Base-by-base conservation (phyloP, 169 alveolate genomes). In the Eimeria acervulina region DNA sequence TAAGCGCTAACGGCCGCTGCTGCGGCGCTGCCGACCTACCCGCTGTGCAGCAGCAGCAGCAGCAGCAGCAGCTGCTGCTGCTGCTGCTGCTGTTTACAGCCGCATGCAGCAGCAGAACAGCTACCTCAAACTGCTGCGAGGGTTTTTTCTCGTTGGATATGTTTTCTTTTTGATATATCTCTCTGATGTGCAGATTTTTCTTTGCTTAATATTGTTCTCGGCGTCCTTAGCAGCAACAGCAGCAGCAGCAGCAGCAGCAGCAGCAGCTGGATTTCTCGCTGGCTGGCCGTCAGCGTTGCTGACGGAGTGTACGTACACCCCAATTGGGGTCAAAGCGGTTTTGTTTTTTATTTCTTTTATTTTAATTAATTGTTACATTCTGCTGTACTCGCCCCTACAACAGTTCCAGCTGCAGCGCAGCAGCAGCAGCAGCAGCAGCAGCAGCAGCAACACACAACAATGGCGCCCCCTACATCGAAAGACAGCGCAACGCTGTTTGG, bases 31-130 rank as follows among this genome's bases (percentile, higher is more conserved):
- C 66, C 66, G 66, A 52, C 66, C 66, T 52, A 19, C 66, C 26
- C 66, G 10, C 19, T 19, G 19, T 10, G 26, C 66, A 52, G 66
- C 66, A 52, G 66, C 66, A 52, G 66, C 66, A 52, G 66, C 66
- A 52, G 66, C 66, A 52, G 66, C 66, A 52, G 66, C 66, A 52
- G 66, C 66, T 52, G 66, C 66, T 52, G 66, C 66, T n/a, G n/a
- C n/a, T n/a, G n/a, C n/a, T n/a, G n/a, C n/a, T n/a, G n/a, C n/a
- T n/a, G n/a, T n/a, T n/a, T n/a, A n/a, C n/a, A n/a, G n/a, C n/a
- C n/a, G n/a, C n/a, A n/a, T n/a, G n/a, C n/a, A n/a, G n/a, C n/a
- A 13, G 66, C 66, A 13, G 66, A 13, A 19, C 66, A 13, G 66
- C 66, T 52, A 19, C 66, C 19, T 10, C 66, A 52, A 13, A 19